phyloP scores from a whole-genome alignment of 306 rosid species.

The Urtica urens region DNA sequence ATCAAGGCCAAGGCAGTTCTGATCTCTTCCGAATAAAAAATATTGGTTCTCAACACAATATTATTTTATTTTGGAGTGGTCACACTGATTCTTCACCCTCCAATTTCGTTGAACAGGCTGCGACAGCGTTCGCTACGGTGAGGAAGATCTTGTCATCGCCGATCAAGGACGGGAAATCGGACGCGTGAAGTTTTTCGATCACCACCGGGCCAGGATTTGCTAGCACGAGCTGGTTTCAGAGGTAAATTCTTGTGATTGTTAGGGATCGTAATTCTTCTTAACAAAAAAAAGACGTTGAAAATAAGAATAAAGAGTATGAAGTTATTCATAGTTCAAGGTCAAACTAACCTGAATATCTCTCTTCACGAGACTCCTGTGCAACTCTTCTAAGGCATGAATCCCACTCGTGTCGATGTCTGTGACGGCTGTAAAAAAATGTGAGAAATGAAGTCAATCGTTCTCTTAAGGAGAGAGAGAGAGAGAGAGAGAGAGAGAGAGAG shows the following conservation, averaged over 20 bases:
- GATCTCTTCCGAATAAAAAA: no score
- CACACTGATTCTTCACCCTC: constrained; percentile 27
- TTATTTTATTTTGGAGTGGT: no score
- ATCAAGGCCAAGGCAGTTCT: no score
- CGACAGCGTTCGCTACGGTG: constrained; percentile 76
- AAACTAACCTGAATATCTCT: constrained; percentile 70
- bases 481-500: neutral
- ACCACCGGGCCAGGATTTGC: constrained; percentile 82
- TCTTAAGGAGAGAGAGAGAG: neutral
- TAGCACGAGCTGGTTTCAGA: constrained; percentile 60
- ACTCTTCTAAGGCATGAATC: constrained; percentile 85
- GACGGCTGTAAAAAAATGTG: constrained; percentile 44
- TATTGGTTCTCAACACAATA: no score
- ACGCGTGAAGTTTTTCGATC: constrained; percentile 64
- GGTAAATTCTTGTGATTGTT: no score
- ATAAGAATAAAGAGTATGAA: neutral
- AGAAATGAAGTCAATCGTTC: constrained; percentile 6
- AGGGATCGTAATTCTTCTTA: constrained; percentile 30
- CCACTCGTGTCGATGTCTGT: constrained; percentile 94
- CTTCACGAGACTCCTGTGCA: constrained; percentile 59
- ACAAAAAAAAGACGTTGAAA: neutral
- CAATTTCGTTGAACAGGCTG: constrained; percentile 52
- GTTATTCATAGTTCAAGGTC: no score
- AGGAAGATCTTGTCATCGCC: constrained; percentile 75
- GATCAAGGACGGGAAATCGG: constrained; percentile 37